These are phyloP conservation scores for Colletotrichum graminicola DNA, from an alignment of 2,329 filamentous ascomycete genomes.

Conservation along the genomic window DNA sequence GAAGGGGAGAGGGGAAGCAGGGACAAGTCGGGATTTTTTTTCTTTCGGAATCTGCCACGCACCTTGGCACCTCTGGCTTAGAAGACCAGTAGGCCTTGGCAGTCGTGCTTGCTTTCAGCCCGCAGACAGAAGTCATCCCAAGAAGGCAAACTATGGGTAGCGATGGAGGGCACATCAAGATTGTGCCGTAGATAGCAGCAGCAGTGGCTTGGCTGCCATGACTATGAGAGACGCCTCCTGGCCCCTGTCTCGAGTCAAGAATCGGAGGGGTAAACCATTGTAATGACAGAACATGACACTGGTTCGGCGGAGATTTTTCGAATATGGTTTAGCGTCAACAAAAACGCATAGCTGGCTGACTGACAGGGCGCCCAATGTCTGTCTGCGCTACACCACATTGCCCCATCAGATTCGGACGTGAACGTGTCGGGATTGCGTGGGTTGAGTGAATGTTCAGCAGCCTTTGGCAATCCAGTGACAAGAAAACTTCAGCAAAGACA, in stretches of 20 bases:
- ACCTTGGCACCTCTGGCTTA: background rate
- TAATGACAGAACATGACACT: conserved; percentile 20
- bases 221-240: background rate
- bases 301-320: conserved; percentile 8
- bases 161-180: conserved; percentile 4
- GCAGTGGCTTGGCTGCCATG: conserved; percentile 17
- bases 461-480: conserved; percentile 24
- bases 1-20: background rate
- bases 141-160: conserved; percentile 15
- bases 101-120: background rate
- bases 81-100: background rate
- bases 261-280: conserved; percentile 8
- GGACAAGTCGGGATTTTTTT: conserved; percentile 12
- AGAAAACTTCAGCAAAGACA: background rate
- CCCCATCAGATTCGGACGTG: background rate
- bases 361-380: conserved; percentile 16
- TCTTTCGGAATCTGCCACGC: background rate
- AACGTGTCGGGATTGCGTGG: background rate
- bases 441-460: conserved; percentile 1
- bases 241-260: conserved; percentile 19
- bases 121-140: conserved; percentile 8
- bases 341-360: background rate
- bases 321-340: conserved; percentile 16
- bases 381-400: conserved; percentile 5
- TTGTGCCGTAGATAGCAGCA: background rate